phyloP scores from a whole-genome alignment of 2,329 filamentous ascomycete species.

The Colletotrichum nymphaeae region DNA sequence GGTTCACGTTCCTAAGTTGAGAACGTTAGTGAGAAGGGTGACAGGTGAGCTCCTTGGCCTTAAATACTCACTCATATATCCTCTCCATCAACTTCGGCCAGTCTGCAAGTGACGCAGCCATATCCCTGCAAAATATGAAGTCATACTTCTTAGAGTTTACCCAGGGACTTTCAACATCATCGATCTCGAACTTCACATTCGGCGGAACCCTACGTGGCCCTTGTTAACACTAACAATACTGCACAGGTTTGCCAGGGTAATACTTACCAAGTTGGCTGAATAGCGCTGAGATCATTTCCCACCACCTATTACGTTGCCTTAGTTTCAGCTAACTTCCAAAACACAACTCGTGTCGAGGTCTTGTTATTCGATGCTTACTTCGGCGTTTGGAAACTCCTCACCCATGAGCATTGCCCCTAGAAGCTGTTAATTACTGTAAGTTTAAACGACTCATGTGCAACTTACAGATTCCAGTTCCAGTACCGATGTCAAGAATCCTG shows the following conservation, averaged over 20 bases:
- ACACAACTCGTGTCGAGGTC: not conserved
- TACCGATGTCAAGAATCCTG: slow-evolving; percentile 68
- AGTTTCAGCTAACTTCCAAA: not conserved
- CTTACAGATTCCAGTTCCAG: slow-evolving; percentile 69
- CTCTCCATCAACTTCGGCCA: slow-evolving; percentile 23
- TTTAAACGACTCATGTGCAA: not conserved
- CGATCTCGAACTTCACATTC: slow-evolving; percentile 74
- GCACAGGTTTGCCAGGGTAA: not conserved
- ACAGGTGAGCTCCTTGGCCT: not conserved
- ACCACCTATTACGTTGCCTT: not conserved
- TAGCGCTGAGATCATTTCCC: slow-evolving; percentile 33
- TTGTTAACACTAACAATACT: not conserved
- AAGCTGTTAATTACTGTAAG: not conserved
- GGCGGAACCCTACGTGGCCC: slow-evolving; percentile 58
- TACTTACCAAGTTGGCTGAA: slow-evolving; percentile 17
- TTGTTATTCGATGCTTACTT: not conserved
- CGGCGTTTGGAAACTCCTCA: slow-evolving; percentile 19
- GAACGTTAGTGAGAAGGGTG: not conserved
- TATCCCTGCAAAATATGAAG: slow-evolving; percentile 43
- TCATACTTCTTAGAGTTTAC: slow-evolving; percentile 48
- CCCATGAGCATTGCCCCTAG: slow-evolving; percentile 22
- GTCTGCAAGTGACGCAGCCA: slow-evolving; percentile 15
- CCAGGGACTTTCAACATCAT: slow-evolving; percentile 68
- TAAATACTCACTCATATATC: not conserved
- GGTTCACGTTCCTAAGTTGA: slow-evolving; percentile 44